A percentile compares a stretch with the other conserved stretches of the same genome.
phyloP scores from a whole-genome alignment of 1,139 yeast species.

The Debaryomyces nepalensis region DNA sequence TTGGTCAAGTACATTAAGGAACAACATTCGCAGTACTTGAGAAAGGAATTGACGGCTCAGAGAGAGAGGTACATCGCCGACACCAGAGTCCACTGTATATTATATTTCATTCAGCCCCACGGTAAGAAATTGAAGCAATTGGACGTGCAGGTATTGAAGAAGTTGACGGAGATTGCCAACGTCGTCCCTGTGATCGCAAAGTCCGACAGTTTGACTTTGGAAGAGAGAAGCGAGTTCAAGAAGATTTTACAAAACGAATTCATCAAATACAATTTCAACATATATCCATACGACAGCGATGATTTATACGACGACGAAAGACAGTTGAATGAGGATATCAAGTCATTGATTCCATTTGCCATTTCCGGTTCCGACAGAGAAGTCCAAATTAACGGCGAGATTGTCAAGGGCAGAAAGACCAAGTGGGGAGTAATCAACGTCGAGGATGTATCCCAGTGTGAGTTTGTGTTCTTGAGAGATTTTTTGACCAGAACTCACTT shows the following conservation, averaged over 20 bases:
- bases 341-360: conserved; percentile 89
- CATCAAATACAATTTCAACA: conserved; percentile 68
- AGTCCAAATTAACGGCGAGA: conserved; percentile 73
- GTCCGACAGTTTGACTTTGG: conserved; percentile 84
- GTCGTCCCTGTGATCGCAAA: conserved; percentile 96
- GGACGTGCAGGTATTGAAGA: conserved; percentile 82
- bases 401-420: conserved; percentile 87
- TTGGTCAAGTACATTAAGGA: conserved; percentile 93
- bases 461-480: conserved; percentile 90
- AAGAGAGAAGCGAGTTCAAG: conserved; percentile 81
- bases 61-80: conserved; percentile 85
- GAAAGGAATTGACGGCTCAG: conserved; percentile 95
- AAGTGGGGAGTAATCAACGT: conserved; percentile 93
- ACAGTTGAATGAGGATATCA: conserved; percentile 75
- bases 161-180: conserved; percentile 87
- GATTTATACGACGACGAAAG: conserved; percentile 78
- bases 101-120: conserved; percentile 90
- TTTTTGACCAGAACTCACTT: conserved; percentile 93
- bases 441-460: conserved; percentile 94
- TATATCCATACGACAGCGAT: conserved; percentile 86
- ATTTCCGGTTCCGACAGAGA: conserved; percentile 90
- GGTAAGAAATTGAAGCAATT: conserved; percentile 78
- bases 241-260: conserved; percentile 78
- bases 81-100: conserved; percentile 92
- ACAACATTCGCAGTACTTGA: conserved; percentile 89